Conservation (phyloP, 2,329 filamentous ascomycete genomes). For the Cephalotrichum gorgonifer region DNA sequence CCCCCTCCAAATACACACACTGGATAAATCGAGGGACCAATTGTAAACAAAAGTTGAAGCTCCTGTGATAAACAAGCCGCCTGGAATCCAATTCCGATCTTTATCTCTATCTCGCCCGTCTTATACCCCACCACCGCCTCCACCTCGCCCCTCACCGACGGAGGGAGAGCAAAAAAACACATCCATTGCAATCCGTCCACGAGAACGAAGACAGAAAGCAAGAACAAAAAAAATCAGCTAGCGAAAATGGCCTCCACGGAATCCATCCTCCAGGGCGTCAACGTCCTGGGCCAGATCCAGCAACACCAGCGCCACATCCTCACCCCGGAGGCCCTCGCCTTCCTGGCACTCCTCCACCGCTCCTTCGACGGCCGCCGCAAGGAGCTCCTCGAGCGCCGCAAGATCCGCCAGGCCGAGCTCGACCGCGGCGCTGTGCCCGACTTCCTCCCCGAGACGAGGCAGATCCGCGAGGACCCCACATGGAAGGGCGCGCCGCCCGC, state of each 20-base stretch:
- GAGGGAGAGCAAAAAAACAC: too few relatives aligned
- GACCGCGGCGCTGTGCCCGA: constrained; percentile 83
- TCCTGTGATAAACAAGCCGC: too few relatives aligned
- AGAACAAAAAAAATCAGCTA: background rate
- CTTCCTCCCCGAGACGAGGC: constrained; percentile 90
- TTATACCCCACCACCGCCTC: too few relatives aligned
- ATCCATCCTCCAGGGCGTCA: constrained; percentile 75
- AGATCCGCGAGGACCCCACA: constrained; percentile 86
- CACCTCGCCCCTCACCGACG: too few relatives aligned
- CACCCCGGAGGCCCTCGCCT: constrained; percentile 79
- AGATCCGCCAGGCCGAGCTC: constrained; percentile 80
- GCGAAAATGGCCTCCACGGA: constrained; percentile 59
- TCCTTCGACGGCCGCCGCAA: constrained; percentile 89
- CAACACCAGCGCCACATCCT: constrained; percentile 82
- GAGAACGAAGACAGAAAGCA: background rate
- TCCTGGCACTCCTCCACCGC: constrained; percentile 88
- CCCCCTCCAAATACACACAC: too few relatives aligned
- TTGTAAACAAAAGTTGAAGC: too few relatives aligned
- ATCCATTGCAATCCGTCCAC: background rate
- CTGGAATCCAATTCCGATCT: too few relatives aligned
- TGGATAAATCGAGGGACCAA: too few relatives aligned
- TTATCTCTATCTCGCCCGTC: too few relatives aligned
- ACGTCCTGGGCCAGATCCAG: constrained; percentile 69
- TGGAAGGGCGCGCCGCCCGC: constrained; percentile 91
- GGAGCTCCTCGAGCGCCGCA: constrained; percentile 75